Evolutionary conservation across 805 yeast species (phyloP).

Genomic region (Lipomyces spencermartinsiae): DNA sequence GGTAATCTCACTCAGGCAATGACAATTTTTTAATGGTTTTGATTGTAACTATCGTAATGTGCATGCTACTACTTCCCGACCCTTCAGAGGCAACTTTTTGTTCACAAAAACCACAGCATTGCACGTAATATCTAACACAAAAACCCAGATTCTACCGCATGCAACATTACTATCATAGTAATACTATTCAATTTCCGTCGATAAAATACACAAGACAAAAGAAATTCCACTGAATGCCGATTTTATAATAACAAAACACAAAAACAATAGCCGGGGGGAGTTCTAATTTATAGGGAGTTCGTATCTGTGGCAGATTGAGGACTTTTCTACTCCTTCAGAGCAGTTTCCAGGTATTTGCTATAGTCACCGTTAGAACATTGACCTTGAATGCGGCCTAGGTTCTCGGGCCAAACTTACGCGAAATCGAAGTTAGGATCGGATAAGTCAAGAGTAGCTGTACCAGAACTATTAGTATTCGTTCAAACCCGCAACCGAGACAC

Average conservation of each 20-base stretch:
- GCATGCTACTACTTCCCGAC: conserved; percentile 1
- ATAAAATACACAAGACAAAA: background rate
- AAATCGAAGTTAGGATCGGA: conserved; percentile 92
- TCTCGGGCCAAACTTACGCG: conserved; percentile 48
- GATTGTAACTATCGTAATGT: background rate
- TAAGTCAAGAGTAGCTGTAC: conserved; percentile 53
- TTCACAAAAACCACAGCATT: no score
- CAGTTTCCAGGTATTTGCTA: conserved; percentile 29
- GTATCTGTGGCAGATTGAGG: conserved; percentile 1
- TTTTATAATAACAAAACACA: conserved; percentile 4
- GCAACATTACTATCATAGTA: background rate
- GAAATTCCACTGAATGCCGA: background rate
- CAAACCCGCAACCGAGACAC: no score
- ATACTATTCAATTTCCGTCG: background rate
- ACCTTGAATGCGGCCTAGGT: background rate
- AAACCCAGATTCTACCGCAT: background rate
- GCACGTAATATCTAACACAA: background rate
- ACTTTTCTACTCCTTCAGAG: conserved; percentile 18
- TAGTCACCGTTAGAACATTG: background rate
- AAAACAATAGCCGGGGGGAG: background rate
- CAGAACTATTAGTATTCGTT: background rate
- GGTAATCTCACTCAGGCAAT: background rate
- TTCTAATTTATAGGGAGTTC: conserved; percentile 2
- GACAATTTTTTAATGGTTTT: background rate
- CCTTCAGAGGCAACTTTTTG: background rate